Evolutionary conservation across 805 yeast genomes (phyloP).

Genomic region (Kodamaea leandrae): DNA sequence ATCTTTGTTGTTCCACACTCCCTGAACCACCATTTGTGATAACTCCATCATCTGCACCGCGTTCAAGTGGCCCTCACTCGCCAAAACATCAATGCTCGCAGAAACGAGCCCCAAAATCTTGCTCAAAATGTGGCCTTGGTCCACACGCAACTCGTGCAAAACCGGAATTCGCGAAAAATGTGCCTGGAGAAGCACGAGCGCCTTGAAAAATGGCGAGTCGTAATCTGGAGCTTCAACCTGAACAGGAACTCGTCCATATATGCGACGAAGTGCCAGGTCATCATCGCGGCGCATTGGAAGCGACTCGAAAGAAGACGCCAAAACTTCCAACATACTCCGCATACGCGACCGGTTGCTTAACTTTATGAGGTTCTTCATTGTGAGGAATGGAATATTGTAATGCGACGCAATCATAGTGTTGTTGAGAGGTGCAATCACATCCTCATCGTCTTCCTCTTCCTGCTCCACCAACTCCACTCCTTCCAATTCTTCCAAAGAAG

Average conservation of each 20-base stretch:
- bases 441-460: constrained; percentile 40
- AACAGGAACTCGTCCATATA: constrained; percentile 64
- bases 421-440: constrained; percentile 54
- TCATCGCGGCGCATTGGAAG: constrained; percentile 67
- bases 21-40: constrained; percentile 85
- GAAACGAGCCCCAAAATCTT: constrained; percentile 51
- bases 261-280: constrained; percentile 39
- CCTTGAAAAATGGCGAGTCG: constrained; percentile 61
- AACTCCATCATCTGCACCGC: constrained; percentile 84
- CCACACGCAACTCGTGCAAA: constrained; percentile 57
- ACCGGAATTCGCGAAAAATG: constrained; percentile 67
- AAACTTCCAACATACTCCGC: constrained; percentile 58
- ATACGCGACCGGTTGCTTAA: constrained; percentile 56
- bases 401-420: constrained; percentile 76
- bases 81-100: constrained; percentile 70
- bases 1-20: constrained; percentile 71
- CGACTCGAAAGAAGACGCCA: constrained; percentile 66
- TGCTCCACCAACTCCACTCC: constrained; percentile 63
- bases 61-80: constrained; percentile 76
- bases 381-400: constrained; percentile 59
- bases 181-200: constrained; percentile 75
- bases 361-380: constrained; percentile 62
- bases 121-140: constrained; percentile 52
- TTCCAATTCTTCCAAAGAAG: constrained; percentile 57
- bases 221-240: constrained; percentile 42